Percentiles rank a stretch among this genome's conserved stretches.
Evolutionary conservation across 2,329 filamentous ascomycete species (phyloP).

Genomic region (Pseudogymnoascus sp.): DNA sequence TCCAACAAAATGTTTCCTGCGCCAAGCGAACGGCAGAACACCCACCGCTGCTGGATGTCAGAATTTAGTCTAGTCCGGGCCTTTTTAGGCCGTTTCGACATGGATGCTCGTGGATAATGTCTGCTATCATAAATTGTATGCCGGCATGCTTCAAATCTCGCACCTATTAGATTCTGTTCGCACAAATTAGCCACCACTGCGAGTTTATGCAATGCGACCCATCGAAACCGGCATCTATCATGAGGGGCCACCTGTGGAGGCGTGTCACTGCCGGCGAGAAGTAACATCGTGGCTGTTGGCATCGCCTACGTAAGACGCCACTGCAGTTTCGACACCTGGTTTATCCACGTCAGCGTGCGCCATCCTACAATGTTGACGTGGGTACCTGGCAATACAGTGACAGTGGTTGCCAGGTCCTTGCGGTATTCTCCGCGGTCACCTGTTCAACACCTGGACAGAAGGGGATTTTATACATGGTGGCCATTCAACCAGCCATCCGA

Average conservation of each 20-base stretch:
- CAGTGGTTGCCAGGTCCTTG: background rate
- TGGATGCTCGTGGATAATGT: background rate
- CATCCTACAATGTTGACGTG: background rate
- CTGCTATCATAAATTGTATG: background rate
- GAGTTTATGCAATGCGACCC: background rate
- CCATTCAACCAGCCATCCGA: background rate
- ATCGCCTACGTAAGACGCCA: background rate
- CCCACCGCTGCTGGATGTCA: background rate
- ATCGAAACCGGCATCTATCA: background rate
- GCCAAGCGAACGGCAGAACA: background rate
- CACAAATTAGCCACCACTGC: background rate
- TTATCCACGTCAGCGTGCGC: background rate
- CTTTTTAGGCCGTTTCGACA: background rate
- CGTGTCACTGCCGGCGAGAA: background rate
- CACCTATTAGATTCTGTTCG: background rate
- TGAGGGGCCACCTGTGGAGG: background rate
- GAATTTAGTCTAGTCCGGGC: background rate
- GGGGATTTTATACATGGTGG: background rate
- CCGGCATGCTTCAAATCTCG: background rate
- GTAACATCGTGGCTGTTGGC: slow-evolving; percentile 3
- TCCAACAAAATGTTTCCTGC: background rate
- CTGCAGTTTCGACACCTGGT: background rate
- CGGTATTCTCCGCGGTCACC: background rate
- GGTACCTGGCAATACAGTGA: background rate
- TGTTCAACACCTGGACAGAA: background rate